Percentiles rank a stretch among this genome's conserved stretches.
Evolutionary conservation across 768 basidiomycete species (phyloP).

Genomic region (Psilocybe subaeruginosa): DNA sequence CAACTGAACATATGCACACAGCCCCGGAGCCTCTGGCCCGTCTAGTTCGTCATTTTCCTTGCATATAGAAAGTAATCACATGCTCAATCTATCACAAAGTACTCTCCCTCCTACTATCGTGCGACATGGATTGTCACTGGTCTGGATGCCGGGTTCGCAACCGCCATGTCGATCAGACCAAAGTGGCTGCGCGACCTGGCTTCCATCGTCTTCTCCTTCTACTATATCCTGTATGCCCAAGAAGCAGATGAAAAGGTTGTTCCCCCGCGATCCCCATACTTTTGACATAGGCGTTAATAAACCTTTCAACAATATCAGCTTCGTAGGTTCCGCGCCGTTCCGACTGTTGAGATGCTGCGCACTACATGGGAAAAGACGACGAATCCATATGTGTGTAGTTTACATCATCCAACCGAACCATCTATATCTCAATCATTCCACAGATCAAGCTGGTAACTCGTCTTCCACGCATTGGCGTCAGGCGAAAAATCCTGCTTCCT

Average conservation of each 20-base stretch:
- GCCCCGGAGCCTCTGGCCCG: conserved; percentile 93
- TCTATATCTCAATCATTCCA: conserved; percentile 5
- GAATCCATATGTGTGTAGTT: conserved; percentile 79
- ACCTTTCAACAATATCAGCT: conserved; percentile 51
- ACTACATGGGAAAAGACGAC: conserved; percentile 96
- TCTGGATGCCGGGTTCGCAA: conserved; percentile 96
- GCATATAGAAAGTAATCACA: neutral
- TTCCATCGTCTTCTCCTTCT: conserved; percentile 82
- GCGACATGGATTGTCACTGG: conserved; percentile 95
- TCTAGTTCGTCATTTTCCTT: conserved; percentile 57
- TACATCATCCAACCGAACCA: conserved; percentile 1
- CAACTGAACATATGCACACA: conserved; percentile 28
- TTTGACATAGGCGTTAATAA: neutral
- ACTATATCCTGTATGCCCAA: conserved; percentile 86
- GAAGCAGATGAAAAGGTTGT: conserved; percentile 94
- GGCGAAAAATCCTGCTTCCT: conserved; percentile 80
- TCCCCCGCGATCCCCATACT: neutral
- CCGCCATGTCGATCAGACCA: conserved; percentile 90
- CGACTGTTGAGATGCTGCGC: conserved; percentile 95
- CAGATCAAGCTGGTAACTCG: conserved; percentile 72
- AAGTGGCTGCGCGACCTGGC: conserved; percentile 91
- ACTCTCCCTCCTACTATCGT: conserved; percentile 91
- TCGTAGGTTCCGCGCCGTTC: conserved; percentile 88
- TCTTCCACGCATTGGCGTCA: conserved; percentile 66
- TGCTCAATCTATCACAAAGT: conserved; percentile 46